Evolutionary conservation across 345 rosid genomes (phyloP), one percentile per base, ranked within the genome.

Genomic region (Aquilaria yunnanensis): DNA sequence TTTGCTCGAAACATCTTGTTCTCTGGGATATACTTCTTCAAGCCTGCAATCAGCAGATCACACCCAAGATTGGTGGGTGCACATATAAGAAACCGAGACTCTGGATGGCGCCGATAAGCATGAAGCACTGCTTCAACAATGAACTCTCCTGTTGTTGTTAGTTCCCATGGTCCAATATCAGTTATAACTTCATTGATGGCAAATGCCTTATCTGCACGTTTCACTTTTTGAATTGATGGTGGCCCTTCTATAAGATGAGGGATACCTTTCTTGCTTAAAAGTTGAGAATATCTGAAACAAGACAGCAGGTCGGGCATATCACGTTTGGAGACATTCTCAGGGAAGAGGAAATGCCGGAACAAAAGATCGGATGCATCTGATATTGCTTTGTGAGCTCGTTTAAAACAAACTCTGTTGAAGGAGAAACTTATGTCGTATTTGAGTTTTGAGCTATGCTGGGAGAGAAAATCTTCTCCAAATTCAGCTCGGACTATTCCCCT

Each of bases 371-470:
- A 51, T n/a, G 71, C 69, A 6, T 75, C 76, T 65, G 72, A 59
- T 33, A 71, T 49, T 14, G 78, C 81, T 52, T 74, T 73, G 60
- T 74, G 76, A 53, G 73, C 75, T 51, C 77, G 67, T 48, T 72
- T 77, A 41, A 77, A 63, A 66, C 70, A 72, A 33, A 73, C 75
- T 73, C 78, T 67, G 65, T 70, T 77, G 60, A 70, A 77, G 43
- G 80, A 76, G 75, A 72, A 76, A 72, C 72, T 63, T 60, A 76
- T 63, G 48, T 76, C 74, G 34, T 77, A 73, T 51, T 41, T 70
- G 60, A 14, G 8, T 14, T 56, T 57, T 14, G 73, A 9, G 34
- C 1, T 58, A 54, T 73, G 75, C 61, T 70, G 75, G n/a, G 37
- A 54, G 32, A 51, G 51, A 67, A 77, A 74, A 29, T 71, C 73